Conservation (phyloP, 106 monocot genomes). For the Dendrobium chrysotoxum region DNA sequence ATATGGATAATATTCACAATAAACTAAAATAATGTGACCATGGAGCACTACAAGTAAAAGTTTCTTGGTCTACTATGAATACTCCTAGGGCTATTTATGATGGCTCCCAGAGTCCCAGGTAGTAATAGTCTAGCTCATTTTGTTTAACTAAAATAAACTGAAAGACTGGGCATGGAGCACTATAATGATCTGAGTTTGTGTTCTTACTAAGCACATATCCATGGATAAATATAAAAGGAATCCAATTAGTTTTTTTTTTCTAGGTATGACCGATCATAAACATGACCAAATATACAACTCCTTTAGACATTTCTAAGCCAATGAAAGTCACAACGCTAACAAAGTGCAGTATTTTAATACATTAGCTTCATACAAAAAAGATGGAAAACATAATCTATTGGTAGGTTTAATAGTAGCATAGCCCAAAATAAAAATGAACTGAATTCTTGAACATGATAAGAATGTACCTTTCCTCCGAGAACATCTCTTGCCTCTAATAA, state of each 20-base stretch:
- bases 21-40: neutral
- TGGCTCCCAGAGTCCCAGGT: no score
- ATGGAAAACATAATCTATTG: neutral
- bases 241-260: no score
- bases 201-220: no score
- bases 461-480: conserved; percentile 85
- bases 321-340: neutral
- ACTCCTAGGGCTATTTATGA: no score
- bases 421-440: conserved; percentile 2
- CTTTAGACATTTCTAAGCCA: neutral
- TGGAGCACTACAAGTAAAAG: neutral
- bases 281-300: no score
- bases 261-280: no score
- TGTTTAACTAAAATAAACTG: no score
- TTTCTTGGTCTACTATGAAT: no score
- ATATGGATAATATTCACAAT: neutral
- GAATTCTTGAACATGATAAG: neutral
- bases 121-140: no score
- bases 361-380: conserved; percentile 1
- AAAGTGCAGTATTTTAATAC: neutral
- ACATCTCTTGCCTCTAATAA: conserved; percentile 93
- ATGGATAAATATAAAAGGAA: no score
- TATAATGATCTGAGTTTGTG: no score
- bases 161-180: no score
- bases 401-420: neutral